Evolutionary conservation across 805 yeast species (phyloP), one percentile per base, ranked within the genome.

Genomic region (Starmera pachycereana): DNA sequence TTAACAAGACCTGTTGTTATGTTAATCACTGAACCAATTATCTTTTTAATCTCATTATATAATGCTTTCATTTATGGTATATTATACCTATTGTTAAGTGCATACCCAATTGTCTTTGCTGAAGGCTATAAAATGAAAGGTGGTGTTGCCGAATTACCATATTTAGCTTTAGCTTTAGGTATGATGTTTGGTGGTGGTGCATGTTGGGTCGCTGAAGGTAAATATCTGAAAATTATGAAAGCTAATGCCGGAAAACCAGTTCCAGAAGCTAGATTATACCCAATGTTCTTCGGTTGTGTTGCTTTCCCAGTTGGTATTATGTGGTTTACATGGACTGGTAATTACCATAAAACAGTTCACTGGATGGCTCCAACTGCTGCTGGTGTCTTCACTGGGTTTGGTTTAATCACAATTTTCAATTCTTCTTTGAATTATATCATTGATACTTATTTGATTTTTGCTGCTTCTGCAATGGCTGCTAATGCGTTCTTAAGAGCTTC

Each of bases 311-410:
- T 76, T 39, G 96, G 96, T 39, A 65, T 87, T 45, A 69, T 87
- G 52, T 83, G 95, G 95, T 69, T 88, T 58, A 75, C 84, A 42
- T 88, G 96, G 96, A 66, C 90, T 9, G 96, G 95, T 55, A 72
- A 75, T 46, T 88, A 78, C 60, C 79, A 74, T 37, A 60, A 78
- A 30, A 60, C 61, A 34, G 74, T 85, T 32, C 95, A 81, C 55
- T 88, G 90, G 90, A 79, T 78, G 51, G 84, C 74, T n/a, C 92
- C 94, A 33, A 72, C 82, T 2, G 61, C 75, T 27, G 76, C 84
- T 27, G 81, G 85, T 46, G 44, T 72, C 4, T 69, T 79, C 52
- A 70, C 75, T 32, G 89, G 88, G 11, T 74, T 71, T 46, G 94
- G 90, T 32, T 61, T 82, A 42, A 64, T 81, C 46, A 67, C 76